Conservation (phyloP, 495 filamentous ascomycete genomes). For the Talaromyces liani region DNA sequence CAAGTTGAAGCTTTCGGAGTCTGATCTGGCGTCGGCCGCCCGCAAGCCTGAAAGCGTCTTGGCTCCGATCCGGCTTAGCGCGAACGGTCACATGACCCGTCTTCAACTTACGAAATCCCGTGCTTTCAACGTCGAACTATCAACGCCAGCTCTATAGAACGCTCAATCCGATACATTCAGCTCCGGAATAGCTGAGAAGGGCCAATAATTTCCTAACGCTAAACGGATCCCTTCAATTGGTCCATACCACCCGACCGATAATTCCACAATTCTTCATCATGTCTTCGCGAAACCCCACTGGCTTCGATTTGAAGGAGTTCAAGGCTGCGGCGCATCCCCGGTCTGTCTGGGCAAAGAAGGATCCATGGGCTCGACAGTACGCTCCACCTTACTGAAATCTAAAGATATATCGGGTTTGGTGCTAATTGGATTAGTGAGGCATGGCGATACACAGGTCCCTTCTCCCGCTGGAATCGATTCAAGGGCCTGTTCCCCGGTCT, state of each 20-base stretch:
- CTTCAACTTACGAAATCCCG: background rate
- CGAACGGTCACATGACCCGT: background rate
- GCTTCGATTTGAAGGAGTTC: conserved; percentile 73
- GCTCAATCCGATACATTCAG: background rate
- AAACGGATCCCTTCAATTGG: background rate
- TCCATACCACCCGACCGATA: background rate
- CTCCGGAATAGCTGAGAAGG: background rate
- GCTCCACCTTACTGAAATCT: too few relatives aligned
- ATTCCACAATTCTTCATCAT: conserved; percentile 24
- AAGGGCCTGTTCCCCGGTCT: conserved; percentile 78
- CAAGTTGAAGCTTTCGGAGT: conserved; percentile 5
- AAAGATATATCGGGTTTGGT: too few relatives aligned
- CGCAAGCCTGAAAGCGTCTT: background rate
- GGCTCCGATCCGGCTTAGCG: conserved; percentile 5
- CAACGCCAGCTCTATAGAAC: background rate
- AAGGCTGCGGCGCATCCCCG: conserved; percentile 56
- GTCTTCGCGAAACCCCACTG: conserved; percentile 63
- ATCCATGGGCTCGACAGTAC: conserved; percentile 82
- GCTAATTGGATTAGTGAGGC: conserved; percentile 55
- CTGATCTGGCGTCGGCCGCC: background rate
- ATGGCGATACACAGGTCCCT: conserved; percentile 89
- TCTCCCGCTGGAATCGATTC: conserved; percentile 84
- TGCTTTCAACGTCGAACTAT: background rate
- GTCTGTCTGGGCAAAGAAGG: conserved; percentile 50
- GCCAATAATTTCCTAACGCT: background rate